These are phyloP conservation scores for Fusarium siculi DNA, from an alignment of 2,329 filamentous ascomycete genomes.

Conservation along the genomic window DNA sequence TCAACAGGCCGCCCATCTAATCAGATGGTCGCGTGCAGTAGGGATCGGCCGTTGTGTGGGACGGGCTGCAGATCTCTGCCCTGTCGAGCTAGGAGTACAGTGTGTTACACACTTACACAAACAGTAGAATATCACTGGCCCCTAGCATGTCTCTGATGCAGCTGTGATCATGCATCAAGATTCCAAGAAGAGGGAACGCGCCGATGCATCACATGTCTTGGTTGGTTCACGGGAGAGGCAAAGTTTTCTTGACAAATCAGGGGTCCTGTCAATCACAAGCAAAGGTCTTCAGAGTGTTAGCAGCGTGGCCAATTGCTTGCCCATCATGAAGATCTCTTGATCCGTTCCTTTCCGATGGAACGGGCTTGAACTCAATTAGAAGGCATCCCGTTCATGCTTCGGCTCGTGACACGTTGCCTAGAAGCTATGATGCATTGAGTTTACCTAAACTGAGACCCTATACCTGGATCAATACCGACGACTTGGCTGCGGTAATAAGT, in stretches of 20 bases:
- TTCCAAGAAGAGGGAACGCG: background rate
- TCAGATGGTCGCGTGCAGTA: constrained; percentile 20
- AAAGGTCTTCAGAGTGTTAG: background rate
- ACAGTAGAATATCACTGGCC: background rate
- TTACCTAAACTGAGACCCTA: background rate
- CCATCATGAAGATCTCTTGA: background rate
- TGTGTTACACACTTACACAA: background rate
- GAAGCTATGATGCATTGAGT: background rate
- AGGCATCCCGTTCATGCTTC: background rate
- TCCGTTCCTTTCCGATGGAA: background rate
- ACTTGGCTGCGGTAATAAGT: background rate
- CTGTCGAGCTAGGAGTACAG: background rate
- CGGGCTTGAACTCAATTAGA: background rate
- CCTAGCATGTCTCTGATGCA: background rate
- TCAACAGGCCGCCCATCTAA: constrained; percentile 17
- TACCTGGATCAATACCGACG: background rate
- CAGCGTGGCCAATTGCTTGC: background rate
- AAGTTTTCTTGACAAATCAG: background rate
- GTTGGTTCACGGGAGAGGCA: background rate
- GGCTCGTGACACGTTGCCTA: background rate
- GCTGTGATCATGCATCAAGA: background rate
- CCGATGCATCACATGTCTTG: background rate
- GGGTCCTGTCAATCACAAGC: background rate
- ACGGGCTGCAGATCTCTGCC: background rate
- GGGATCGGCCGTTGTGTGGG: constrained; percentile 8